Conservation (phyloP, 2,329 filamentous ascomycete genomes). For the Zymoseptoria passerinii region DNA sequence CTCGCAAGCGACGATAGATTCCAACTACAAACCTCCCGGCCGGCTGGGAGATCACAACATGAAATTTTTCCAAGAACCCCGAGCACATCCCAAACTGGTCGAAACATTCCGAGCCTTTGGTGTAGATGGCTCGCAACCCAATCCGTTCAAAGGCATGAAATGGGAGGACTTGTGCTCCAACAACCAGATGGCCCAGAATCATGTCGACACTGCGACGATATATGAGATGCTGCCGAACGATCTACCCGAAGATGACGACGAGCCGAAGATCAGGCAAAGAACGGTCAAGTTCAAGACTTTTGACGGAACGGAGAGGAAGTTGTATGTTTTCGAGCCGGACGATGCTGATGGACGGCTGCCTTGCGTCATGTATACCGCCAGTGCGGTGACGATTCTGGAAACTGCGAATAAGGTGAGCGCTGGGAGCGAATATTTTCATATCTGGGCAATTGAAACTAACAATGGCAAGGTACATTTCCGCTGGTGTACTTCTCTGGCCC, state of each 20-base stretch:
- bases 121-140: slow-evolving; percentile 14
- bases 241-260: slow-evolving; percentile 12
- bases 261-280: slow-evolving; percentile 10
- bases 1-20: neutral
- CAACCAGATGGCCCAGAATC: slow-evolving; percentile 13
- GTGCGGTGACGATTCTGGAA: slow-evolving; percentile 21
- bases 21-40: slow-evolving; percentile 14
- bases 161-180: slow-evolving; percentile 12
- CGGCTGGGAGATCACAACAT: slow-evolving; percentile 19
- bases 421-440: neutral
- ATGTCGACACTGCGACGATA: slow-evolving; percentile 44
- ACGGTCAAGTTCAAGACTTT: slow-evolving; percentile 14
- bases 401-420: slow-evolving; percentile 11
- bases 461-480: slow-evolving; percentile 17
- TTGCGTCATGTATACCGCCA: slow-evolving; percentile 23
- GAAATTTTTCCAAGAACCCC: slow-evolving; percentile 19
- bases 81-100: slow-evolving; percentile 20
- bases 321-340: slow-evolving; percentile 14
- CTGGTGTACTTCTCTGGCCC: slow-evolving; percentile 22
- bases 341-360: slow-evolving; percentile 14
- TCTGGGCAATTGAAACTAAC: slow-evolving; percentile 2
- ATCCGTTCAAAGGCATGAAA: slow-evolving; percentile 11
- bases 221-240: slow-evolving; percentile 74
- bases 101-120: slow-evolving; percentile 16
- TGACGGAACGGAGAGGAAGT: slow-evolving; percentile 19